phyloP scores from a whole-genome alignment of 352 stramenopile genomes.

The Elongisporangium senticosum region DNA sequence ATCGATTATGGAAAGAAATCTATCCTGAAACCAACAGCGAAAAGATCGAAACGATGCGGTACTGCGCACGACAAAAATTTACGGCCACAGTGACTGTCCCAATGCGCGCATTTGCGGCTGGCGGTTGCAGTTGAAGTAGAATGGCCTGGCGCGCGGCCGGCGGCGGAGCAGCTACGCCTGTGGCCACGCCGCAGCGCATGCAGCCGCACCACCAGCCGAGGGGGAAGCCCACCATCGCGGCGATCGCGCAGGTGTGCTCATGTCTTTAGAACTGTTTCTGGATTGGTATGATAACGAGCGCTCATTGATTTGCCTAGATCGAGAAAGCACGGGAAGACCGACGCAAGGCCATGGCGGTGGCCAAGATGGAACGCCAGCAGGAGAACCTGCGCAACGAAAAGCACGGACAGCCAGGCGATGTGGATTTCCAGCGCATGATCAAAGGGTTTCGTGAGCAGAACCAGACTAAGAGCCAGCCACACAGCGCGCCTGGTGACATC shows the following conservation, averaged over 20 bases:
- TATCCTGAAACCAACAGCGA: not conserved
- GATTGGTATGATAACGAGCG: not conserved
- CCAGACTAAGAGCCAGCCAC: conserved; percentile 37
- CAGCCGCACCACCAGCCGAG: conserved; percentile 12
- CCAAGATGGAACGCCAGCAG: conserved; percentile 79
- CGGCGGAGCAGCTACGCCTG: conserved; percentile 1
- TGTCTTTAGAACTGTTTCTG: not conserved
- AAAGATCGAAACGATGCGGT: not conserved
- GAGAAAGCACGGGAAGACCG: conserved; percentile 83
- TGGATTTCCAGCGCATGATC: conserved; percentile 92
- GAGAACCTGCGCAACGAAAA: conserved; percentile 82
- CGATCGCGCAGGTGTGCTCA: conserved; percentile 41
- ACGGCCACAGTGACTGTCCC: not conserved
- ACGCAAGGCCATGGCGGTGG: conserved; percentile 75
- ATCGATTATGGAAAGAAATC: not conserved
- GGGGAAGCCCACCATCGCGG: conserved; percentile 59
- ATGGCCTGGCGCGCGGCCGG: conserved; percentile 29
- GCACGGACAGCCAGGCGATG: conserved; percentile 75
- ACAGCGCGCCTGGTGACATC: conserved; percentile 45
- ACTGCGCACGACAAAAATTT: not conserved
- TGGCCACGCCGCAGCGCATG: conserved; percentile 8
- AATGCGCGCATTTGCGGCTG: not conserved
- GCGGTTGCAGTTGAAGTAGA: not conserved
- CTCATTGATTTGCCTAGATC: conserved; percentile 35
- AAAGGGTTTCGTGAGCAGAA: conserved; percentile 80